Percentiles rank a stretch among this genome's conserved stretches.
Conservation (phyloP, 2,329 filamentous ascomycete genomes). For the Capronia coronata region DNA sequence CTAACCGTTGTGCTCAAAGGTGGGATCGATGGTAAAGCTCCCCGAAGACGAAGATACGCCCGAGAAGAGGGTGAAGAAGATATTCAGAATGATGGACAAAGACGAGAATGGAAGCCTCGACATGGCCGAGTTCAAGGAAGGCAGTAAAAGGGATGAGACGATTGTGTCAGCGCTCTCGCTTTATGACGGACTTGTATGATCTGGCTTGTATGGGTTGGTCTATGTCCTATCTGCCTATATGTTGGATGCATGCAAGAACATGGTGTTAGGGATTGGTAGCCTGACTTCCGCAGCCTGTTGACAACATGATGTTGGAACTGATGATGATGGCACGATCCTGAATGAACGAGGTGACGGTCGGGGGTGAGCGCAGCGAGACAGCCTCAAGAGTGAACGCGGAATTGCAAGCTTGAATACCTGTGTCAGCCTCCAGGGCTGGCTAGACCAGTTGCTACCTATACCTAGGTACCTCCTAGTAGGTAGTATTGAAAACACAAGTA, state of each 20-base stretch:
- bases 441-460: neutral
- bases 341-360: neutral
- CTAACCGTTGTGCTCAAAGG: slow-evolving; percentile 48
- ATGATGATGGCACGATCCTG: neutral
- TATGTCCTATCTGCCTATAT: neutral
- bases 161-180: slow-evolving; percentile 95
- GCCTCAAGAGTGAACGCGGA: neutral
- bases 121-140: slow-evolving; percentile 98
- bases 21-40: slow-evolving; percentile 97
- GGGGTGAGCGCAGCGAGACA: neutral
- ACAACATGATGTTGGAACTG: neutral
- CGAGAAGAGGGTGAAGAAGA: slow-evolving; percentile 95
- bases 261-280: neutral
- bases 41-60: slow-evolving; percentile 98
- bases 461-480: too few relatives aligned
- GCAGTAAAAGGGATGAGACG: slow-evolving; percentile 96
- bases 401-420: too few relatives aligned
- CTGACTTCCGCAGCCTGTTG: neutral
- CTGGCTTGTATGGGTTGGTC: neutral
- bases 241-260: neutral
- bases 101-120: slow-evolving; percentile 96
- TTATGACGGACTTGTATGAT: slow-evolving; percentile 86
- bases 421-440: too few relatives aligned
- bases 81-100: slow-evolving; percentile 99
- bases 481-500: neutral